A percentile compares a stretch with the other conserved stretches of the same genome.
Conservation (phyloP, 768 basidiomycete genomes). For the Kockovaella imperatae region DNA sequence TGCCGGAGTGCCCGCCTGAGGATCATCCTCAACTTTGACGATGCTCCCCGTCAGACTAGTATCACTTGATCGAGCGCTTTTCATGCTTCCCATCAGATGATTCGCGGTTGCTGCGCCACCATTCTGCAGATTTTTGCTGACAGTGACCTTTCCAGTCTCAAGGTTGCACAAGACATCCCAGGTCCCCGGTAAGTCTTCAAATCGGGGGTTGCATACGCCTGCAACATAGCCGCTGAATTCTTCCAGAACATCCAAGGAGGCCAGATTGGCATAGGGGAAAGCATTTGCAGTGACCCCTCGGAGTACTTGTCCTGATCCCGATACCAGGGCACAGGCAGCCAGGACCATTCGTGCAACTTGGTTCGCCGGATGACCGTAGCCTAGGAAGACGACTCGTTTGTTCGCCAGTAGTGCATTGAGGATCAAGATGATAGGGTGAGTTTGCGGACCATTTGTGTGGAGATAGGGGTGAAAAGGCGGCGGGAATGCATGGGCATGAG, state of each 20-base stretch:
- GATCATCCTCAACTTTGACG: constrained; percentile 32
- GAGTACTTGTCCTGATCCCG: constrained; percentile 72
- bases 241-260: constrained; percentile 74
- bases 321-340: constrained; percentile 85
- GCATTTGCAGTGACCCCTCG: constrained; percentile 82
- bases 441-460: constrained; percentile 80
- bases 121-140: constrained; percentile 68
- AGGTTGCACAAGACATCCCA: constrained; percentile 96
- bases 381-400: constrained; percentile 92
- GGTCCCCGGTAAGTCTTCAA: constrained; percentile 64
- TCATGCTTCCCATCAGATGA: constrained; percentile 7
- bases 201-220: constrained; percentile 95
- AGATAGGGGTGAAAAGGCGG: constrained; percentile 77
- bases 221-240: constrained; percentile 74
- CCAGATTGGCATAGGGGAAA: constrained; percentile 91
- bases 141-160: constrained; percentile 72
- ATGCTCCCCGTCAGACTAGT: constrained; percentile 47
- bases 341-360: constrained; percentile 86
- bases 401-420: constrained; percentile 93
- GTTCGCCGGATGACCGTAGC: constrained; percentile 79
- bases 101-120: background rate
- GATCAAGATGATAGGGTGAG: constrained; percentile 88
- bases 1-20: constrained; percentile 12
- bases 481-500: constrained; percentile 52
- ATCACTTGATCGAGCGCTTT: constrained; percentile 18